A percentile compares a stretch with the other conserved stretches of the same genome.
phyloP scores from a whole-genome alignment of 176 grass and related monocot genomes.

The Triticum dicoccoides region DNA sequence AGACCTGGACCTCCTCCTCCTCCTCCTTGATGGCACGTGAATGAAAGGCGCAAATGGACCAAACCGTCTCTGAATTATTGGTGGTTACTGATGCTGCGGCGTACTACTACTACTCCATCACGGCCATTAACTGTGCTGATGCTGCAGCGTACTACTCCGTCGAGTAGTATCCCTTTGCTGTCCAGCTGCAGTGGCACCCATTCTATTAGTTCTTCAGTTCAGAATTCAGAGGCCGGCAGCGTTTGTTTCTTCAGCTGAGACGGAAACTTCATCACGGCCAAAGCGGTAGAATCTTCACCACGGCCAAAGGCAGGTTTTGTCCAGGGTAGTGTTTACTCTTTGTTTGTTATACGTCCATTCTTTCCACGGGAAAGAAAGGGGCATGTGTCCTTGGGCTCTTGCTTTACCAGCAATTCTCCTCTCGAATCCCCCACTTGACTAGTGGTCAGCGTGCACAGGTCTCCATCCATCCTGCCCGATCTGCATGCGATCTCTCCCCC shows the following conservation, averaged over 20 bases:
- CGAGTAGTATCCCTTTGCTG: background rate
- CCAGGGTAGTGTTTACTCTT: background rate
- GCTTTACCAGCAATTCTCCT: background rate
- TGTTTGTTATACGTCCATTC: background rate
- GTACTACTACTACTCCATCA: too few species aligned
- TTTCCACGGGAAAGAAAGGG: slow-evolving; percentile 35
- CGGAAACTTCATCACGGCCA: background rate
- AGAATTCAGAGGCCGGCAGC: background rate
- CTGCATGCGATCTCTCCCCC: slow-evolving; percentile 10
- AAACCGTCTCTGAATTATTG: background rate
- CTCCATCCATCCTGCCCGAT: slow-evolving; percentile 24
- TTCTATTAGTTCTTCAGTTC: background rate
- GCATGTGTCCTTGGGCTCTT: background rate
- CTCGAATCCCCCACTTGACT: background rate
- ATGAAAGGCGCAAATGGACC: background rate
- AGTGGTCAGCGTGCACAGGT: slow-evolving; percentile 21
- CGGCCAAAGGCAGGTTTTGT: slow-evolving; percentile 16
- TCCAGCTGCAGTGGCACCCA: background rate
- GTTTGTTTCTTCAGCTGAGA: background rate
- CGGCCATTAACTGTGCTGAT: background rate
- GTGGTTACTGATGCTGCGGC: background rate
- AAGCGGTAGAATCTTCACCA: background rate
- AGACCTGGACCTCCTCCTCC: background rate
- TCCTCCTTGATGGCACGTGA: background rate
- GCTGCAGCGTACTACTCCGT: background rate